phyloP scores from a whole-genome alignment of 257 asterid species.

The Nicotiana undulata region DNA sequence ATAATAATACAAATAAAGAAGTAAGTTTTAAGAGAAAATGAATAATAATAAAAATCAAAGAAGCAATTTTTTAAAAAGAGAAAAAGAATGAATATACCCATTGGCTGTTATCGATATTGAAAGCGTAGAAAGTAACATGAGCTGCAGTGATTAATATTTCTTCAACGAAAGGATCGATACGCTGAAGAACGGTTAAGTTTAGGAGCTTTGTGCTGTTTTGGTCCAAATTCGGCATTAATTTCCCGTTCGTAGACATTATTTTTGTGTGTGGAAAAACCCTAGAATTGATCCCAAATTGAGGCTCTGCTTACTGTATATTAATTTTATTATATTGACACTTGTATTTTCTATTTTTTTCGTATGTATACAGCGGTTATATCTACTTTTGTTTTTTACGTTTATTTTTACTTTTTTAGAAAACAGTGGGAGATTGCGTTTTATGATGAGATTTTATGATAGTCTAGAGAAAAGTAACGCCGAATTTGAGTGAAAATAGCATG shows the following conservation, averaged over 20 bases:
- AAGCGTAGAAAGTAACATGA: constrained; percentile 68
- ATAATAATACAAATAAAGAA: neutral
- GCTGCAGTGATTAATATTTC: constrained; percentile 72
- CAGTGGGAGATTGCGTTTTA: too few species aligned
- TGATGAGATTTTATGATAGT: too few species aligned
- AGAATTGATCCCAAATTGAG: neutral
- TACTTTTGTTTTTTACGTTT: too few species aligned
- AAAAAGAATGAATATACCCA: constrained; percentile 41
- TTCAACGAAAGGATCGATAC: constrained; percentile 72
- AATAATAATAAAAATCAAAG: neutral
- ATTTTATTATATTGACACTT: too few species aligned
- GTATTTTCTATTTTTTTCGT: too few species aligned
- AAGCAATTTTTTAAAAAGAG: neutral
- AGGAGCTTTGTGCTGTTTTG: constrained; percentile 61
- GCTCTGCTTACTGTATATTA: neutral
- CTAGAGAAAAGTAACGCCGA: too few species aligned
- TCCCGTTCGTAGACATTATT: constrained; percentile 25
- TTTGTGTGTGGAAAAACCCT: neutral
- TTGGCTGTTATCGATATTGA: constrained; percentile 53
- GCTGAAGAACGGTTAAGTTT: constrained; percentile 75
- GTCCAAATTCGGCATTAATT: constrained; percentile 74
- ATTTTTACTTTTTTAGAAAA: too few species aligned
- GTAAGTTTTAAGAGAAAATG: too few species aligned
- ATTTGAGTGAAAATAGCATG: too few species aligned
- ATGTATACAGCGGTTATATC: too few species aligned